These are phyloP conservation scores for Liriodendron chinense DNA, from an alignment of 164 flowering plant genomes.

Conservation along the genomic window DNA sequence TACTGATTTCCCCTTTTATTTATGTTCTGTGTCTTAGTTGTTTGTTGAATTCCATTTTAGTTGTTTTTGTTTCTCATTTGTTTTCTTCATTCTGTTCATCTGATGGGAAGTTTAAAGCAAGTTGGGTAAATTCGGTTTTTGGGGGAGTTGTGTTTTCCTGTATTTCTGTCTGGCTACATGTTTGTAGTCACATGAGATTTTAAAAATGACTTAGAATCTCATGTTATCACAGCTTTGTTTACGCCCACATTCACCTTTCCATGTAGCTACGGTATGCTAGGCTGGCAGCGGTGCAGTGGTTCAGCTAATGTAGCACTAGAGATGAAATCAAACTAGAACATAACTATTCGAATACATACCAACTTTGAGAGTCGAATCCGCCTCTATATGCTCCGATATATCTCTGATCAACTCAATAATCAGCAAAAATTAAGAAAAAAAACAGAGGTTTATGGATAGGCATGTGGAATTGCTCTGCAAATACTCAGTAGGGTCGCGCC, in stretches of 20 bases:
- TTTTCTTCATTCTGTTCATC: not conserved
- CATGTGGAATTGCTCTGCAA: not conserved
- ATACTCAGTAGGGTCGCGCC: not conserved
- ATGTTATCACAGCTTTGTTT: not conserved
- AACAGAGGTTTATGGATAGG: not conserved
- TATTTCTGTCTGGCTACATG: not conserved
- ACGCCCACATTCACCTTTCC: not conserved
- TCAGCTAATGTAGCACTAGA: too few relatives aligned
- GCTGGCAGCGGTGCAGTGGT: too few relatives aligned
- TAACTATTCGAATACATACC: too few relatives aligned
- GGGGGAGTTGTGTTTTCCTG: not conserved
- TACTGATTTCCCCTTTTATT: not conserved
- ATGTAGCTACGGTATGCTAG: not conserved
- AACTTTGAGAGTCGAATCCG: not conserved
- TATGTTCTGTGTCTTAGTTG: not conserved
- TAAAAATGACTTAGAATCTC: not conserved
- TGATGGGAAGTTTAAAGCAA: not conserved
- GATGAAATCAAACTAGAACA: too few relatives aligned
- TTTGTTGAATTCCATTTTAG: not conserved
- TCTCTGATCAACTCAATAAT: too few relatives aligned
- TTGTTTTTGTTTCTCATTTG: not conserved
- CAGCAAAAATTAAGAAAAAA: not conserved
- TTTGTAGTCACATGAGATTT: not conserved
- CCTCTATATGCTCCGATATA: not conserved
- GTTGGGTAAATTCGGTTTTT: not conserved